Conservation (phyloP, 2,329 filamentous ascomycete species). For the Colletotrichum theobromicola region DNA sequence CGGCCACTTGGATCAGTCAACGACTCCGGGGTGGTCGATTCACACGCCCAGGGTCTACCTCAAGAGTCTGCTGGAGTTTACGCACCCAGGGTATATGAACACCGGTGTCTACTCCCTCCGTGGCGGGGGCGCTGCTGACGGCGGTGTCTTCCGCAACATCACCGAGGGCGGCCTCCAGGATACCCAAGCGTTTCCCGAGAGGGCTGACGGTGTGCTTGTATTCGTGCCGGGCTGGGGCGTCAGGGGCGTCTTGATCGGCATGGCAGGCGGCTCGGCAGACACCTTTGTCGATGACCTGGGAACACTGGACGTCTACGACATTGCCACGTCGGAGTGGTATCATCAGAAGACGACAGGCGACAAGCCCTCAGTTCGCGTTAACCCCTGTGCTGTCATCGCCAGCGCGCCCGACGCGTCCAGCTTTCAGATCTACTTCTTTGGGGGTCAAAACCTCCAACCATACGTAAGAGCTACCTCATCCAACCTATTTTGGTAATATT, state of each 20-base stretch:
- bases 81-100: constrained; percentile 73
- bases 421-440: constrained; percentile 81
- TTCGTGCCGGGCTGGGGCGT: constrained; percentile 78
- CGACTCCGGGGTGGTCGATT: constrained; percentile 70
- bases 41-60: constrained; percentile 69
- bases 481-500: too few species aligned
- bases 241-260: constrained; percentile 72
- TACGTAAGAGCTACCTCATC: constrained; percentile 52
- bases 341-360: constrained; percentile 72
- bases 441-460: constrained; percentile 75
- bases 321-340: constrained; percentile 74
- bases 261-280: constrained; percentile 73
- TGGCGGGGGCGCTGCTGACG: constrained; percentile 59
- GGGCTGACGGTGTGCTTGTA: constrained; percentile 75
- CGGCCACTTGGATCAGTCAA: constrained; percentile 70
- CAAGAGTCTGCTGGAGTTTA: constrained; percentile 77
- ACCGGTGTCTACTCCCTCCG: constrained; percentile 62
- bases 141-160: constrained; percentile 75
- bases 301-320: constrained; percentile 75
- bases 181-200: constrained; percentile 64
- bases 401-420: constrained; percentile 74
- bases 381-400: constrained; percentile 73
- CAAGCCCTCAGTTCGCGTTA: constrained; percentile 69
- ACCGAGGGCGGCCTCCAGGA: constrained; percentile 71
- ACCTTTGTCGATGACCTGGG: constrained; percentile 64